Evolutionary conservation across 768 basidiomycete species (phyloP).

Genomic region (Lactarius sp.): DNA sequence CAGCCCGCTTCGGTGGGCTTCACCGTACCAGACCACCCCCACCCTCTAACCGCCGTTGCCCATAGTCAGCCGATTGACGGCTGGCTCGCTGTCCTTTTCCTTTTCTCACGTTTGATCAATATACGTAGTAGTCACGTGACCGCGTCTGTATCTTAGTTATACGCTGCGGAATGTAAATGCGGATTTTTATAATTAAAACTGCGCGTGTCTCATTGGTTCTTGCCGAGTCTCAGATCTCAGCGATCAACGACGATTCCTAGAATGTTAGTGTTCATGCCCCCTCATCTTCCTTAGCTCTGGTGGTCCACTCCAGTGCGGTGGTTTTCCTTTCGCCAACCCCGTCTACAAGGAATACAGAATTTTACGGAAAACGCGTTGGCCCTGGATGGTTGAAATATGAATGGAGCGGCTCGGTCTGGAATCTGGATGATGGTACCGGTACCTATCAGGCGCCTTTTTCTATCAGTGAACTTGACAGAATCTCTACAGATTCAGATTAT

Average conservation of each 20-base stretch:
- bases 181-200: too few species aligned
- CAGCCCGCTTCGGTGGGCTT: too few species aligned
- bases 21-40: too few species aligned
- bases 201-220: too few species aligned
- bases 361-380: slow-evolving; percentile 56
- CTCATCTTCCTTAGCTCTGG: slow-evolving; percentile 55
- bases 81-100: too few species aligned
- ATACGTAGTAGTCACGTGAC: too few species aligned
- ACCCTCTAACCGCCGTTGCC: too few species aligned
- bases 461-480: slow-evolving; percentile 8
- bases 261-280: slow-evolving; percentile 74
- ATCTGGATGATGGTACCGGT: slow-evolving; percentile 88
- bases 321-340: neutral
- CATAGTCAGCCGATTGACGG: too few species aligned
- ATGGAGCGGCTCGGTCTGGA: slow-evolving; percentile 74
- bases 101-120: too few species aligned
- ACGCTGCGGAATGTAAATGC: too few species aligned
- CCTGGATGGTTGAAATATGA: slow-evolving; percentile 86
- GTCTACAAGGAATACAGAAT: slow-evolving; percentile 41
- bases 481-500: slow-evolving; percentile 69
- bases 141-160: too few species aligned
- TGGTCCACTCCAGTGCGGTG: slow-evolving; percentile 68
- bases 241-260: slow-evolving; percentile 8
- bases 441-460: neutral
- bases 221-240: too few species aligned